Evolutionary conservation across 345 rosid genomes (phyloP).

Genomic region (Alliaria petiolata): DNA sequence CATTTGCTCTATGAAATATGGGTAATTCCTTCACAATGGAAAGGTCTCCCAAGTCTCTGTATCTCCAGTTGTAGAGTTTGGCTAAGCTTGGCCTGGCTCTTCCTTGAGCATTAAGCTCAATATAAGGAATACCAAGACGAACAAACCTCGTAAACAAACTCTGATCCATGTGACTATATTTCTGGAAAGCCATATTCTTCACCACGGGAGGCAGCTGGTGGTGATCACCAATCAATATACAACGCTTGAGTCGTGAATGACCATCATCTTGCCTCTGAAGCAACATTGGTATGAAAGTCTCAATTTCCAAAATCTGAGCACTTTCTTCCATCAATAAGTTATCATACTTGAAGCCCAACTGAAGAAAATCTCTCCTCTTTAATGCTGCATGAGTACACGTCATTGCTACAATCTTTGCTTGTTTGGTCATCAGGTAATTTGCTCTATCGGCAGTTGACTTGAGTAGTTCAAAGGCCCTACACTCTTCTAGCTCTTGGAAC

Average conservation of each 20-base stretch:
- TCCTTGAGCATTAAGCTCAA: constrained; percentile 99
- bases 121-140: constrained; percentile 94
- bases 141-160: constrained; percentile 98
- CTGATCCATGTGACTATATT: constrained; percentile 99
- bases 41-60: constrained; percentile 94
- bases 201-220: constrained; percentile 99
- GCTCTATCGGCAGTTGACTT: constrained; percentile 99
- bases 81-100: constrained; percentile 98
- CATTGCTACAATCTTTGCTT: constrained; percentile 99
- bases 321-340: constrained; percentile 99
- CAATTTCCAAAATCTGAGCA: constrained; percentile 97
- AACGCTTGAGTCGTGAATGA: constrained; percentile 91
- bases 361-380: constrained; percentile 96
- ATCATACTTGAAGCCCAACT: constrained; percentile 95
- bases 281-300: constrained; percentile 98
- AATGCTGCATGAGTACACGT: constrained; percentile 99
- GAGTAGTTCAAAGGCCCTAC: constrained; percentile 98
- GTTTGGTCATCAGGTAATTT: constrained; percentile 96
- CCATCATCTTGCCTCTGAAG: constrained; percentile 99
- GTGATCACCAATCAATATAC: constrained; percentile 97
- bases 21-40: constrained; percentile 67
- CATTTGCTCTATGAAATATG: constrained; percentile 74
- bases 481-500: constrained; percentile 99
- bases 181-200: constrained; percentile 99
- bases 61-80: constrained; percentile 94